Base-by-base conservation (phyloP, 768 basidiomycete species). In the Mycena metata region DNA sequence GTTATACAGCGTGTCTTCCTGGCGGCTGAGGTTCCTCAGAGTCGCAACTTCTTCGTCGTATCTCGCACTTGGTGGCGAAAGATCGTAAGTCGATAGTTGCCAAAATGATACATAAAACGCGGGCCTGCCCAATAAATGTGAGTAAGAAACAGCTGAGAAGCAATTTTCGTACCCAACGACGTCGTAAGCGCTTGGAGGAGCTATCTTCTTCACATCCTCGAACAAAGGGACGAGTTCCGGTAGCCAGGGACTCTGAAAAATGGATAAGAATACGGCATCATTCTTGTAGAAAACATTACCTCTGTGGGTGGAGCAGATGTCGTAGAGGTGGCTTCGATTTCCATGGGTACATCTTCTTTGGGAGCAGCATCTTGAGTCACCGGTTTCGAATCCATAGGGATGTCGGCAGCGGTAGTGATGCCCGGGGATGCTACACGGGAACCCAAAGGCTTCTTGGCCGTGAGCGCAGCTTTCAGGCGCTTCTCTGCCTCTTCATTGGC, bases 91-190 rank as follows among this genome's bases (percentile, higher is more conserved):
- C 0, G 95, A 92, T 58, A 99, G 80, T 77, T 98, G 96, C 98
- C 98, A 99, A 81, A 98, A 99, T 3, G 96, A 96, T 51, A 94
- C 80, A 75, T 96, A 98, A 81, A 99, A 99, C 3, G 90, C 93
- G 33, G 96, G 91, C 4, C 97, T 98, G 71, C 13, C 30, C 19
- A 49, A 61, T 15, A 24, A 47, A 26, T 66, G 59, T 17, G 19
- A n/a, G 33, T 30, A 70, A 55, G 24, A 72, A 59, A 21, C n/a
- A n/a, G n/a, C n/a, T n/a, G n/a, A 61, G 17, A 59, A 19, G 9
- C 39, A 10, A 39, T 3, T 5, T 15, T 33, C 63, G 11, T 56
- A 96, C 91, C 93, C 92, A 72, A 96, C 89, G 45, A 90, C 79
- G 41, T 91, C 87, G 60, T 82, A 85, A 11, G 86, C 88, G 72